phyloP scores from a whole-genome alignment of 2,329 filamentous ascomycete genomes.

The Sporothrix schenckii region DNA sequence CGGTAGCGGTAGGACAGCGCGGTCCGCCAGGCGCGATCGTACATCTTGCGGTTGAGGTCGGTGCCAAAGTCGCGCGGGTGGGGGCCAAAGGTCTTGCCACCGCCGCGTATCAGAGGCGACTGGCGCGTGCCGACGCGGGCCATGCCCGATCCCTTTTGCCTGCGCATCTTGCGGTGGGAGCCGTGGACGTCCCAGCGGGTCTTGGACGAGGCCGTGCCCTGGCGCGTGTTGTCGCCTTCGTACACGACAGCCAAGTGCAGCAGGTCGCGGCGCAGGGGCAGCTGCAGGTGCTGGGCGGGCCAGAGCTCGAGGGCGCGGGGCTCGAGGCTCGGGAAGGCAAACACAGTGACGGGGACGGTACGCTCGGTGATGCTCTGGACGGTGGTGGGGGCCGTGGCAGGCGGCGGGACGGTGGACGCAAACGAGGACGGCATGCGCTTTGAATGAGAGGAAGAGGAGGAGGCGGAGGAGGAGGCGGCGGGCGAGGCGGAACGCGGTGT shows the following conservation, averaged over 20 bases:
- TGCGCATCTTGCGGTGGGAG: slow-evolving; percentile 76
- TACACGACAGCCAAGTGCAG: slow-evolving; percentile 90
- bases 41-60: slow-evolving; percentile 81
- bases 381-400: slow-evolving; percentile 6
- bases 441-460: background rate
- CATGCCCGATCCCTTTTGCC: slow-evolving; percentile 82
- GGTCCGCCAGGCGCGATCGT: slow-evolving; percentile 93
- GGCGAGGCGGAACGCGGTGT: background rate
- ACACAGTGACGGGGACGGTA: slow-evolving; percentile 83
- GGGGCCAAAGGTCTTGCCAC: slow-evolving; percentile 88
- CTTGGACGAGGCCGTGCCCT: slow-evolving; percentile 83
- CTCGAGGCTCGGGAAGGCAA: slow-evolving; percentile 87
- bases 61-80: slow-evolving; percentile 90
- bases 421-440: slow-evolving; percentile 12
- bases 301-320: slow-evolving; percentile 77
- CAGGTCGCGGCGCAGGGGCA: slow-evolving; percentile 87
- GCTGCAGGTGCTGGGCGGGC: slow-evolving; percentile 77
- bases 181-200: slow-evolving; percentile 82
- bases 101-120: slow-evolving; percentile 78
- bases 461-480: background rate
- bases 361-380: slow-evolving; percentile 51
- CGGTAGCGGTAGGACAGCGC: slow-evolving; percentile 90
- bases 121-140: slow-evolving; percentile 82
- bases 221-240: slow-evolving; percentile 85
- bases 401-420: background rate